These are phyloP conservation scores for Aspergillus awamori DNA, from an alignment of 2,329 filamentous ascomycete genomes.

Conservation along the genomic window DNA sequence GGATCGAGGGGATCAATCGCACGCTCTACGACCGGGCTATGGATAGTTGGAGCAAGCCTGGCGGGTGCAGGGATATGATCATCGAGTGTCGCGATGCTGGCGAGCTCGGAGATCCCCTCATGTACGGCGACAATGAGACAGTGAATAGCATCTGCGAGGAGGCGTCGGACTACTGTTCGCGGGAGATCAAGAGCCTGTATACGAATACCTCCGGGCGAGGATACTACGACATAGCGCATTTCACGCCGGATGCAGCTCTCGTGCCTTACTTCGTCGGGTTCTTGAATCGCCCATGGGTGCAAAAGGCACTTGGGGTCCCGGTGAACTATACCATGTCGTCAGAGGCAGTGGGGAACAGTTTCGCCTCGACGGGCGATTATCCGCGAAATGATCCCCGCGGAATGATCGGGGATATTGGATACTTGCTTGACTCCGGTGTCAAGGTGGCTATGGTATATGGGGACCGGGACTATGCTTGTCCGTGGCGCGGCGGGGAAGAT, in stretches of 20 bases:
- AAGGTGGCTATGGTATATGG: conserved; percentile 62
- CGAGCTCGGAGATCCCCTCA: conserved; percentile 53
- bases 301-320: conserved; percentile 61
- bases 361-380: conserved; percentile 53
- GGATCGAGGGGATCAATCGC: conserved; percentile 55
- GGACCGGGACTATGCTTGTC: conserved; percentile 60
- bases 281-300: conserved; percentile 60
- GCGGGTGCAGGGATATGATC: conserved; percentile 60
- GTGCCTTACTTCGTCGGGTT: conserved; percentile 57
- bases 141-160: conserved; percentile 50
- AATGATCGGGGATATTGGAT: conserved; percentile 41
- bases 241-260: conserved; percentile 56
- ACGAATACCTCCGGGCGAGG: conserved; percentile 47
- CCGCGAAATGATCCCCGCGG: conserved; percentile 49
- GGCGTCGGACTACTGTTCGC: conserved; percentile 51
- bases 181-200: conserved; percentile 51
- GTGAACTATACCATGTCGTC: conserved; percentile 59
- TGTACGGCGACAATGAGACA: conserved; percentile 49
- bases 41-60: conserved; percentile 47
- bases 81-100: conserved; percentile 54
- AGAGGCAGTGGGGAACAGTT: conserved; percentile 50
- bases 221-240: conserved; percentile 61
- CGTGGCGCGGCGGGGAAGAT: conserved; percentile 61
- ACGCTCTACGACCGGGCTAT: conserved; percentile 51
- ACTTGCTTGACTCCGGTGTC: conserved; percentile 60